These are phyloP conservation scores for Moelleriella libera DNA, from an alignment of 2,329 filamentous ascomycete species.

Conservation along the genomic window DNA sequence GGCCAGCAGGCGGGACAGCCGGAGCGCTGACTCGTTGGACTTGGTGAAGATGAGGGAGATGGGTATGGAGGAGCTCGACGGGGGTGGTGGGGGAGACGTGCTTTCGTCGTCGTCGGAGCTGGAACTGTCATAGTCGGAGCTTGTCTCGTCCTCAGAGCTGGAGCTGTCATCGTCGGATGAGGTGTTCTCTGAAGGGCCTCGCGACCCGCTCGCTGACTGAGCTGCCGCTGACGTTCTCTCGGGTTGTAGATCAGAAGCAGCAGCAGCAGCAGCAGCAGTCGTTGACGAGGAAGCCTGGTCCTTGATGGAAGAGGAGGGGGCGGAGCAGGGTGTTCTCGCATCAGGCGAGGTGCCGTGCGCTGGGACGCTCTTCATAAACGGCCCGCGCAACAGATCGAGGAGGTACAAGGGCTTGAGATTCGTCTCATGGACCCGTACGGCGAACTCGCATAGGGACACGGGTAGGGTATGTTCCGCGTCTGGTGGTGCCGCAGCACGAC, in stretches of 20 bases:
- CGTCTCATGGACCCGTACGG: slow-evolving; percentile 53
- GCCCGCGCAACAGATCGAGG: slow-evolving; percentile 55
- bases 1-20: slow-evolving; percentile 65
- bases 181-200: no score
- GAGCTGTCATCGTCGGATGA: no score
- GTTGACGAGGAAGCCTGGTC: no score
- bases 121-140: no score
- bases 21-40: slow-evolving; percentile 76
- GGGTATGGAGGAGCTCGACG: slow-evolving; percentile 8
- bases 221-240: background rate
- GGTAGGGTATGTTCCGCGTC: slow-evolving; percentile 43
- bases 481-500: slow-evolving; percentile 23
- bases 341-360: slow-evolving; percentile 1
- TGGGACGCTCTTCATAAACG: slow-evolving; percentile 24
- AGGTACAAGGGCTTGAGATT: slow-evolving; percentile 72
- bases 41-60: slow-evolving; percentile 74
- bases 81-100: background rate
- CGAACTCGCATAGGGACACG: slow-evolving; percentile 45
- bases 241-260: background rate
- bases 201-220: background rate
- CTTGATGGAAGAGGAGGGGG: no score
- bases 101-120: slow-evolving; percentile 13
- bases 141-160: no score
- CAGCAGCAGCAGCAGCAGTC: no score
- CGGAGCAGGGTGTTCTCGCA: no score